Evolutionary conservation across 805 yeast species (phyloP).

Genomic region (Ogataea paraovalis): DNA sequence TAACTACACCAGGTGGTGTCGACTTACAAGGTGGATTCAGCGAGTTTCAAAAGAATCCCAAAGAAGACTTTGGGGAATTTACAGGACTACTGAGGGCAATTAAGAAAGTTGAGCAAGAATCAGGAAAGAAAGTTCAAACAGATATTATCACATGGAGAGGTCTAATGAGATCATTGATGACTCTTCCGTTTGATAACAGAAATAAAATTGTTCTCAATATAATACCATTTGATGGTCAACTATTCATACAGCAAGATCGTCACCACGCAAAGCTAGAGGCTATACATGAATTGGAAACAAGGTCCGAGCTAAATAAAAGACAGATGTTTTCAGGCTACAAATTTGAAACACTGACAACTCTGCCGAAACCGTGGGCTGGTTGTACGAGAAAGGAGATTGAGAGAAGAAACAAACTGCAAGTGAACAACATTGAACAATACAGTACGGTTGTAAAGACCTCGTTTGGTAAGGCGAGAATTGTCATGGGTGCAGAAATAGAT

Average conservation of each 20-base stretch:
- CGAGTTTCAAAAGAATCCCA: constrained; percentile 54
- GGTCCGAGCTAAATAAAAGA: constrained; percentile 32
- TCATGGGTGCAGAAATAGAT: constrained; percentile 89
- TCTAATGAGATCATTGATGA: constrained; percentile 66
- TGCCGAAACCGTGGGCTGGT: constrained; percentile 71
- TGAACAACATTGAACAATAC: constrained; percentile 73
- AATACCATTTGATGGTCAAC: constrained; percentile 69
- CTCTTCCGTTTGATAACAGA: constrained; percentile 56
- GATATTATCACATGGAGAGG: constrained; percentile 87
- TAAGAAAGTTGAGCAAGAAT: constrained; percentile 47
- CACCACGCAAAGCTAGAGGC: constrained; percentile 30
- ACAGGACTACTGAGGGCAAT: constrained; percentile 56
- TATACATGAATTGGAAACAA: constrained; percentile 26
- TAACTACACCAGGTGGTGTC: constrained; percentile 47
- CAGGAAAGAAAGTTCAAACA: constrained; percentile 44
- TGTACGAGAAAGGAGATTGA: constrained; percentile 67
- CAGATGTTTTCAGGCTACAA: constrained; percentile 73
- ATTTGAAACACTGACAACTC: constrained; percentile 75
- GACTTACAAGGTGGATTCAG: constrained; percentile 65
- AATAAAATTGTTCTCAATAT: constrained; percentile 61
- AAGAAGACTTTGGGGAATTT: constrained; percentile 51
- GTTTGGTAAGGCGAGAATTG: constrained; percentile 63
- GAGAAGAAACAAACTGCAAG: constrained; percentile 52
- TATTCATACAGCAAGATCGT: constrained; percentile 51
- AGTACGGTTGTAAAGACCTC: constrained; percentile 81